Conservation (phyloP, 805 yeast genomes). For the Wickerhamiella qilinensis region DNA sequence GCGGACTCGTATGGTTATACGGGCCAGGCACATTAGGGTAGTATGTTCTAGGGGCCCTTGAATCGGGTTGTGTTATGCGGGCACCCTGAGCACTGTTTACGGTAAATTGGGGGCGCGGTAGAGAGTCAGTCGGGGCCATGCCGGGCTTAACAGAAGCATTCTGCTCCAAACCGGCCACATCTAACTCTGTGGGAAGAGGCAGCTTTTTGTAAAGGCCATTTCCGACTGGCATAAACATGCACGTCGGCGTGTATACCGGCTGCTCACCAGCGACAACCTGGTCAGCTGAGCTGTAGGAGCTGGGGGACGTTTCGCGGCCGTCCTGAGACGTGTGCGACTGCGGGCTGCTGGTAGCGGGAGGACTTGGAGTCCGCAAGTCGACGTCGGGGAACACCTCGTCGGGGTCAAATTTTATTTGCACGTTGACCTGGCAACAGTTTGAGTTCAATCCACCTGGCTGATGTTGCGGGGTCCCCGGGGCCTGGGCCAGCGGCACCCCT, state of each 20-base stretch:
- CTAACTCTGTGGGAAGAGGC: background rate
- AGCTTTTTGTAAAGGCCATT: conserved; percentile 19
- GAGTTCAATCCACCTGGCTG: background rate
- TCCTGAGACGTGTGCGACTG: background rate
- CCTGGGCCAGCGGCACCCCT: background rate
- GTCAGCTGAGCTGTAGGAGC: too few species aligned
- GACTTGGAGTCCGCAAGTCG: background rate
- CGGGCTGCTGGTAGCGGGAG: background rate
- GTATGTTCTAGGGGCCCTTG: too few species aligned
- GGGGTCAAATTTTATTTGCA: background rate
- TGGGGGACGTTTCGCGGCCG: background rate
- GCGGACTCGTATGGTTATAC: background rate
- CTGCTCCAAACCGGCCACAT: background rate
- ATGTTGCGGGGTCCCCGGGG: background rate
- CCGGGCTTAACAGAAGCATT: background rate
- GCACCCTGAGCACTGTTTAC: background rate
- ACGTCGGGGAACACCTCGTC: background rate
- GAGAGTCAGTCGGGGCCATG: background rate
- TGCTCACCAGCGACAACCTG: background rate
- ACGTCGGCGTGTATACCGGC: conserved; percentile 12
- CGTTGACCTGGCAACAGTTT: too few species aligned
- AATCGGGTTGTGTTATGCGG: too few species aligned
- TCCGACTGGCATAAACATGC: conserved; percentile 21
- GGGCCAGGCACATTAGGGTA: background rate
- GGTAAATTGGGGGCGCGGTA: background rate